Evolutionary conservation across 257 asterid genomes (phyloP), one percentile per base, ranked within the genome.

Genomic region (Echium plantagineum): DNA sequence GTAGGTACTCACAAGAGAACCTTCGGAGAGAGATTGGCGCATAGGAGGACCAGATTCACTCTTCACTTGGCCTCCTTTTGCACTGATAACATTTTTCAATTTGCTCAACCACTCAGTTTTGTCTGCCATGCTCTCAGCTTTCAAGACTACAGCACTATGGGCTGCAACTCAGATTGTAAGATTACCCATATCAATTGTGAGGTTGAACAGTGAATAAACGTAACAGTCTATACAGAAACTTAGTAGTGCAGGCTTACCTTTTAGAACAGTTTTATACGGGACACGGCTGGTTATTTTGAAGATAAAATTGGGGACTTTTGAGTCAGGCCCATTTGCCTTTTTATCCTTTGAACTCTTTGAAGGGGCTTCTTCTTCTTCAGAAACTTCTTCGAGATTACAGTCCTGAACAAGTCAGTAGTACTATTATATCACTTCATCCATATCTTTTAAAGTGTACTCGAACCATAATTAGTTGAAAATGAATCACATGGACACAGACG

Each of bases 41-140:
- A 85, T 76, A 9, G 84, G 63, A 54, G 78, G 82, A 21, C 77
- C 81, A 70, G 91, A 67, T 65, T 86, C 95, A 64, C 78, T 75
- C 83, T 82, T 89, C 77, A 89, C 89, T 73, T 83, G 85, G 72
- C 97, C 97, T 59, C 97, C 96, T 74, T 77, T 89, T 24, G 94
- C 68, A 69, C 96, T 83, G 71, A 88, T 83, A 58, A 88, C 90
- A 65, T 58, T 77, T 77, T 83, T 74, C 73, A 89, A 70, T 68
- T 89, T 89, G 73, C 60, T 81, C 60, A 89, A 56, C 96, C 94
- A 85, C 73, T 89, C 95, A 0, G 76, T 69, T 71, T 85, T 89
- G 54, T 85, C 96, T 42, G 78, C 77, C 72, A 63, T 17, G 75
- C 82, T 85, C 81, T 89, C 96, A 51, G 95, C 96, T 80, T 89